Percentiles rank a stretch among this genome's conserved stretches.
phyloP scores from a whole-genome alignment of 2,329 filamentous ascomycete species.

The Penicillium hordei region DNA sequence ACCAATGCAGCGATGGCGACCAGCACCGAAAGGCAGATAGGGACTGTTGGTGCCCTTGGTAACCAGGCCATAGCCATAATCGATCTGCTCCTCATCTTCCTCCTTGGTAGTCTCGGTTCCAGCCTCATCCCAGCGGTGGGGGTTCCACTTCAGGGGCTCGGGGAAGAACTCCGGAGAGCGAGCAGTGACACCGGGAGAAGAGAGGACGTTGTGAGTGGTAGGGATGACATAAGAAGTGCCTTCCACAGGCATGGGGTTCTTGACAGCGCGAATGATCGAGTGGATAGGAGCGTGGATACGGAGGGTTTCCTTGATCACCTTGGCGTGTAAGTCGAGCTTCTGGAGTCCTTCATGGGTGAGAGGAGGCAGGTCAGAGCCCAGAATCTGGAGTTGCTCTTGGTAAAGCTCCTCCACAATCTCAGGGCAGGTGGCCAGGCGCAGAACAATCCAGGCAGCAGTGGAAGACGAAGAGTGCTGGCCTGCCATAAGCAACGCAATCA shows the following conservation, averaged over 20 bases:
- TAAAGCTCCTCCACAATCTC: conserved; percentile 81
- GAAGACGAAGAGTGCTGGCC: conserved; percentile 87
- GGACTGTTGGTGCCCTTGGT: conserved; percentile 87
- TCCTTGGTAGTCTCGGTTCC: conserved; percentile 44
- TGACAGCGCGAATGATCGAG: conserved; percentile 91
- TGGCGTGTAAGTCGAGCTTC: conserved; percentile 76
- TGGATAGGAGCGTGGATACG: conserved; percentile 90
- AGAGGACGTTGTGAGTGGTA: conserved; percentile 74
- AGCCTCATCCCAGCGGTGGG: conserved; percentile 80
- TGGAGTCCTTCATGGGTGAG: conserved; percentile 75
- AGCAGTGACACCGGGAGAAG: conserved; percentile 79
- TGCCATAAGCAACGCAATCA: conserved; percentile 91
- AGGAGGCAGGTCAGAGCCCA: conserved; percentile 72
- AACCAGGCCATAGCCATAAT: conserved; percentile 91
- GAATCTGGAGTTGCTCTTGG: conserved; percentile 71
- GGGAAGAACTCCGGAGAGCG: conserved; percentile 75
- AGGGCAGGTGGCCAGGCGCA: conserved; percentile 74
- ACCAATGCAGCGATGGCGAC: conserved; percentile 89
- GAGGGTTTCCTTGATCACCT: conserved; percentile 88
- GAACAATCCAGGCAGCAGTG: conserved; percentile 79
- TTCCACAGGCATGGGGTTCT: conserved; percentile 78
- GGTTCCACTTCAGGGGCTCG: conserved; percentile 79
- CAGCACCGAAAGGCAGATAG: conserved; percentile 91
- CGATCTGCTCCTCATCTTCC: conserved; percentile 71
- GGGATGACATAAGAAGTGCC: conserved; percentile 83